Base-by-base conservation (phyloP, 352 stramenopile species). In the Nothophytophthora sp. region DNA sequence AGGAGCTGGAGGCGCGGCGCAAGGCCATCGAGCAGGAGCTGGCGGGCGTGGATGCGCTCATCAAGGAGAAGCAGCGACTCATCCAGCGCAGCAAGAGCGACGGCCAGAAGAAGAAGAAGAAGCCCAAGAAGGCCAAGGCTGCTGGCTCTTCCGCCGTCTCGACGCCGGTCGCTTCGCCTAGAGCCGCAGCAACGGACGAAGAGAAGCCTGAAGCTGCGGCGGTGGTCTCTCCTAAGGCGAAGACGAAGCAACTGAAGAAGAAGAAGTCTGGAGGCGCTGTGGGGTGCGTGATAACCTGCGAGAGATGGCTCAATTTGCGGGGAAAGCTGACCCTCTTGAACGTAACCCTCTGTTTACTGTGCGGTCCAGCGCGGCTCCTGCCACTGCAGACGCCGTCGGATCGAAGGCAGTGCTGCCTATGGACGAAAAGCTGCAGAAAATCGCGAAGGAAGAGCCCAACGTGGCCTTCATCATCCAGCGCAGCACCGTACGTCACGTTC, bases 381-480 rank as follows among this genome's bases (percentile, higher is more conserved):
- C 16, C 24, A 44, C 38, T 46, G 35, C n/a, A 30, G 28, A 49
- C 9, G 50, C 49, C 12, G 25, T 27, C 5, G 30, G 66, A 1
- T 55, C 49, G 11, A 75, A 58, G 42, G 42, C 32, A 12, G 33
- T 57, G 35, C 55, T 90, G 30, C 79, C 78, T 2, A 85, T 86
- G 75, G 81, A 90, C 60, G 64, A 84, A 33, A 63, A 86, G 18
- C 63, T 93, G 11, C 43, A 59, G 33, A 88, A 82, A 50, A 74
- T 93, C 37, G 66, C 68, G 12, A 86, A 86, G 34, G 68, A 81
- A 18, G 84, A 94, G 40, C 77, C 79, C 7, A 79, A 92, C 47
- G 78, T 90, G 28, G 79, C 77, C 8, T 92, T 94, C 38, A 91
- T 94, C 49, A 94, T 94, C 61, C 84, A 94, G 57, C 84, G 84